A percentile compares a stretch with the other conserved stretches of the same genome.
phyloP scores from a whole-genome alignment of 257 asterid genomes.

The Solanum chilense region DNA sequence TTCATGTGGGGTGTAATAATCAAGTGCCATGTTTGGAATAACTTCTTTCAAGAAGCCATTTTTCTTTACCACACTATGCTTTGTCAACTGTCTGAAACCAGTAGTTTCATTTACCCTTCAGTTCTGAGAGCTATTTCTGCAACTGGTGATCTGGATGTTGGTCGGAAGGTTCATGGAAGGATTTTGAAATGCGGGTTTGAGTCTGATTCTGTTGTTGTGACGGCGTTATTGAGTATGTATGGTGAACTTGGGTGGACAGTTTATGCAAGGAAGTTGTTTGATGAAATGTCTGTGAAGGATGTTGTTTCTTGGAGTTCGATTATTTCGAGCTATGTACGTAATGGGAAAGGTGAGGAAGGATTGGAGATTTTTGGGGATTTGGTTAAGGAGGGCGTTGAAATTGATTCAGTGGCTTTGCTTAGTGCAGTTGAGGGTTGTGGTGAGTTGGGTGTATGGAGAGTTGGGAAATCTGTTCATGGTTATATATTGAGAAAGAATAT shows the following conservation, averaged over 20 bases:
- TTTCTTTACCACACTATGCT: constrained; percentile 42
- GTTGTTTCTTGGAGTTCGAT: constrained; percentile 76
- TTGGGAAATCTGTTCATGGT: constrained; percentile 60
- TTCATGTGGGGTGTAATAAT: constrained; percentile 86
- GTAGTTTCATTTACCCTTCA: constrained; percentile 56
- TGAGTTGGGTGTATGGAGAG: constrained; percentile 40
- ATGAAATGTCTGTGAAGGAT: constrained; percentile 52
- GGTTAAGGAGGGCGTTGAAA: constrained; percentile 35
- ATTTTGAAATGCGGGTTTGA: constrained; percentile 56
- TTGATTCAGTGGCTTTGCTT: constrained; percentile 69
- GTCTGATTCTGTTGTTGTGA: constrained; percentile 50
- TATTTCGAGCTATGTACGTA: constrained; percentile 34
- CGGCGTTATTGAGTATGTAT: constrained; percentile 62
- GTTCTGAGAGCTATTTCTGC: constrained; percentile 72
- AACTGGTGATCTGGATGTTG: constrained; percentile 41
- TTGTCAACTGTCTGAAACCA: constrained; percentile 17
- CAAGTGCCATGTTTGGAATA: constrained; percentile 70
- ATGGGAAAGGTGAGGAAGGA: constrained; percentile 40
- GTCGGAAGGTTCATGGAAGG: constrained; percentile 54
- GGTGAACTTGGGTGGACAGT: constrained; percentile 55
- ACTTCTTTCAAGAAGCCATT: constrained; percentile 46
- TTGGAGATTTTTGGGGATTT: constrained; percentile 42
- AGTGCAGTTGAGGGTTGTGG: constrained; percentile 75
- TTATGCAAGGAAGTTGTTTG: constrained; percentile 53
- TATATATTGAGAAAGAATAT: constrained; percentile 34